Conservation (phyloP, 495 filamentous ascomycete species). For the Tuber brumale region DNA sequence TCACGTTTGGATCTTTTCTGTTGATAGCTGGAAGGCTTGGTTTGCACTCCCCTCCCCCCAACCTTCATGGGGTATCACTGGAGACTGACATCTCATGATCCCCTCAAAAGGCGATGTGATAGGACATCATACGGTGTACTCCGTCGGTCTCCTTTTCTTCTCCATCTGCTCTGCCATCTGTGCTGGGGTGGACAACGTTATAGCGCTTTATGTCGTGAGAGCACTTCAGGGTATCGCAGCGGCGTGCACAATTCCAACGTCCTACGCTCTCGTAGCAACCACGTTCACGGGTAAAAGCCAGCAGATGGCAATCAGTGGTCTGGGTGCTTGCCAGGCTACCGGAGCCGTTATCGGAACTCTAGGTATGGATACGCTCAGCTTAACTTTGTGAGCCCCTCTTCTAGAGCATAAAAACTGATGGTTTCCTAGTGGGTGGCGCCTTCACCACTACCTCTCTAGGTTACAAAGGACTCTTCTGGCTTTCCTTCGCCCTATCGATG, state of each 20-base stretch:
- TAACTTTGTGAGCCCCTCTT: neutral
- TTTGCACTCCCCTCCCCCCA: neutral
- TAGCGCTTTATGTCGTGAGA: conserved; percentile 19
- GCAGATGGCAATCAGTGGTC: conserved; percentile 18
- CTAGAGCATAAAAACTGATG: conserved; percentile 5
- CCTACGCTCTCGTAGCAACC: conserved; percentile 24
- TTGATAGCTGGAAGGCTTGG: conserved; percentile 22
- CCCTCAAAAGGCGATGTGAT: conserved; percentile 17
- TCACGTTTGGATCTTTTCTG: conserved; percentile 25
- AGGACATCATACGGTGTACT: conserved; percentile 22
- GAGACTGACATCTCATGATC: neutral
- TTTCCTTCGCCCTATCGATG: conserved; percentile 19
- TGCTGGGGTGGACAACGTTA: conserved; percentile 24
- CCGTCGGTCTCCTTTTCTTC: conserved; percentile 16
- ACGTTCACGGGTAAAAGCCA: conserved; percentile 19
- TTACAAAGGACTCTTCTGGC: conserved; percentile 18
- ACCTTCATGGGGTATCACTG: neutral
- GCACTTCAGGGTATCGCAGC: conserved; percentile 20
- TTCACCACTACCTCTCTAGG: conserved; percentile 21
- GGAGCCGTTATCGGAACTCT: conserved; percentile 18
- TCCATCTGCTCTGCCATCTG: conserved; percentile 18
- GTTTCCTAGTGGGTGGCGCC: conserved; percentile 15
- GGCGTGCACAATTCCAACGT: conserved; percentile 25
- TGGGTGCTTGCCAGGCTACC: conserved; percentile 16
- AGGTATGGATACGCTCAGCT: conserved; percentile 7